These are phyloP conservation scores for Xylariaceae sp. DNA, from an alignment of 2,329 filamentous ascomycete species.

Conservation along the genomic window DNA sequence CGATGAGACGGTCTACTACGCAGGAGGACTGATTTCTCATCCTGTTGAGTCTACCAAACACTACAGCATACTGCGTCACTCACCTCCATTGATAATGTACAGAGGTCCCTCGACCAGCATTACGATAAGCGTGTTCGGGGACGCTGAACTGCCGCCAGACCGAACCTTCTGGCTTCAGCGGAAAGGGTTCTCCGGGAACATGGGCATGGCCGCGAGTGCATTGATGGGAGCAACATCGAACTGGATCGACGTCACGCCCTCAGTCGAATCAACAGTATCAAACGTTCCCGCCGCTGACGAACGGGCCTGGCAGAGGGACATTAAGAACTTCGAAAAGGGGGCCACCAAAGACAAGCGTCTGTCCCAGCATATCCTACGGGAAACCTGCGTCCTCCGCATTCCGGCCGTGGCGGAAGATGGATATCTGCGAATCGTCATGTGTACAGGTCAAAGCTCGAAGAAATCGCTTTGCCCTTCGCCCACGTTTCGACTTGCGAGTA, in stretches of 20 bases:
- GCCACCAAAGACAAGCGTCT: conserved; percentile 40
- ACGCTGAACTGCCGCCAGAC: conserved; percentile 49
- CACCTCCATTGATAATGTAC: conserved; percentile 59
- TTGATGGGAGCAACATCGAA: conserved; percentile 52
- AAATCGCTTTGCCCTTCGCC: conserved; percentile 60
- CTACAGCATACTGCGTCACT: conserved; percentile 62
- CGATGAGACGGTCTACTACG: conserved; percentile 58
- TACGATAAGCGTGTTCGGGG: conserved; percentile 58
- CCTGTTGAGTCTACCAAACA: conserved; percentile 61
- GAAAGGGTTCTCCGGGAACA: conserved; percentile 62
- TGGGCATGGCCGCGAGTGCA: conserved; percentile 62
- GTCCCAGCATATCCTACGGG: conserved; percentile 48
- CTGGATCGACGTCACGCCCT: conserved; percentile 66
- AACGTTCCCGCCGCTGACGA: conserved; percentile 55
- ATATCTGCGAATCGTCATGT: conserved; percentile 64
- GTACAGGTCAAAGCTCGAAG: conserved; percentile 37
- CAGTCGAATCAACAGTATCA: conserved; percentile 39
- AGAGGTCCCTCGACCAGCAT: conserved; percentile 59
- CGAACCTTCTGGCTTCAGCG: conserved; percentile 63
- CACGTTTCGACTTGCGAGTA: conserved; percentile 63
- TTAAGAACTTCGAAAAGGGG: conserved; percentile 58
- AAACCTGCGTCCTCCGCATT: conserved; percentile 61
- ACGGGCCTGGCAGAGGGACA: conserved; percentile 62
- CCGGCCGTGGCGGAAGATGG: conserved; percentile 59
- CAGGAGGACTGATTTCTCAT: conserved; percentile 58